A percentile compares a stretch with the other conserved stretches of the same genome.
phyloP scores from a whole-genome alignment of 2,329 filamentous ascomycete genomes.

The Fusarium dimerum region DNA sequence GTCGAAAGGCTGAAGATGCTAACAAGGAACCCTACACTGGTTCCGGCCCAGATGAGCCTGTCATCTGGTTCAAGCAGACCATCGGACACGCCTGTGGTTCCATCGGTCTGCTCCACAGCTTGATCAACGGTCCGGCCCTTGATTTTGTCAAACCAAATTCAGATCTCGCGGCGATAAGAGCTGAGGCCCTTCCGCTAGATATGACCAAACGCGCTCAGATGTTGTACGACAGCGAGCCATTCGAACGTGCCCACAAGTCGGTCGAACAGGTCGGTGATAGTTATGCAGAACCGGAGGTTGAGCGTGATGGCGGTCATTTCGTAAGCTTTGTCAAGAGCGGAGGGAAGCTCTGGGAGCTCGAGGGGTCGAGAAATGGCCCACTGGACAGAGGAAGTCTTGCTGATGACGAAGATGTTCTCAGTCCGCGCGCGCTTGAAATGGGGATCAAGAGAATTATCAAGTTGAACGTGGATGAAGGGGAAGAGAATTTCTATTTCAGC shows the following conservation, averaged over 20 bases:
- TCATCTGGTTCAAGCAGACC: slow-evolving; percentile 84
- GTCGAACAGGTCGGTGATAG: slow-evolving; percentile 72
- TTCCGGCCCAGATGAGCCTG: slow-evolving; percentile 54
- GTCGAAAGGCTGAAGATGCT: slow-evolving; percentile 29
- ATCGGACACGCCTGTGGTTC: slow-evolving; percentile 82
- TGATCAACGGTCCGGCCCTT: slow-evolving; percentile 67
- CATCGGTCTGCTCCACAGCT: slow-evolving; percentile 73
- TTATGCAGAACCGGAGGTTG: slow-evolving; percentile 59
- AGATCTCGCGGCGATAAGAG: slow-evolving; percentile 59
- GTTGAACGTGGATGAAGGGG: slow-evolving; percentile 11
- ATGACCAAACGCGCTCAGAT: slow-evolving; percentile 65
- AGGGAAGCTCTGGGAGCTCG: slow-evolving; percentile 74
- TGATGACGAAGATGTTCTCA: slow-evolving; percentile 63
- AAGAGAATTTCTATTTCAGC: slow-evolving; percentile 41
- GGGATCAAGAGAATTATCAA: slow-evolving; percentile 50
- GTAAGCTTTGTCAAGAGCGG: slow-evolving; percentile 75
- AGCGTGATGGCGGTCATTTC: slow-evolving; percentile 71
- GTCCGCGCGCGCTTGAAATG: slow-evolving; percentile 66
- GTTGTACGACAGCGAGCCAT: slow-evolving; percentile 67
- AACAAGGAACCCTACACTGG: slow-evolving; percentile 34
- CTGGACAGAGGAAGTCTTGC: slow-evolving; percentile 61
- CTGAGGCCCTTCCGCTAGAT: slow-evolving; percentile 60
- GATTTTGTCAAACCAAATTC: slow-evolving; percentile 54
- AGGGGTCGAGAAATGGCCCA: slow-evolving; percentile 73
- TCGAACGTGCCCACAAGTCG: slow-evolving; percentile 73